Percentiles rank a stretch among this genome's conserved stretches.
phyloP scores from a whole-genome alignment of 1,284 basidiomycete species.

The Vanrija sp. region DNA sequence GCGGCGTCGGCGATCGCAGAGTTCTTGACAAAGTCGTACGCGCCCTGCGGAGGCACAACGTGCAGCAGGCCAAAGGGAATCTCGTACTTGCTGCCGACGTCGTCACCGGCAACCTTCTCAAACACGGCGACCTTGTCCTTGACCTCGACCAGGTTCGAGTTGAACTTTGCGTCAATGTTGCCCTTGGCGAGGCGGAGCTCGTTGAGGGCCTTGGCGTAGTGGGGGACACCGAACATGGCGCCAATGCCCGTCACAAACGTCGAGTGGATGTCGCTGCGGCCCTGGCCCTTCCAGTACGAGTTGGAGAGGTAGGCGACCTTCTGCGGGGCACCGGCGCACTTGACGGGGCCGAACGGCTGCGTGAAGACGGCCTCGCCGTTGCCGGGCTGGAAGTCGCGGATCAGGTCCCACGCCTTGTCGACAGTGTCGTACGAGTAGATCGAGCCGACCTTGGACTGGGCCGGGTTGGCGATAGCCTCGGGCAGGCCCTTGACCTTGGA shows the following conservation, averaged over 20 bases:
- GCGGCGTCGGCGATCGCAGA: conserved; percentile 72
- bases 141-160: conserved; percentile 76
- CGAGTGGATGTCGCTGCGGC: conserved; percentile 52
- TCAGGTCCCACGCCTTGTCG: conserved; percentile 79
- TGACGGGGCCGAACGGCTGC: conserved; percentile 89
- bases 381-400: conserved; percentile 69
- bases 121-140: conserved; percentile 81
- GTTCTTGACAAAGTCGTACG: conserved; percentile 72
- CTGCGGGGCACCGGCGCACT: conserved; percentile 91
- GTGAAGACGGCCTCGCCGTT: conserved; percentile 79
- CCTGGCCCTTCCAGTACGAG: conserved; percentile 49
- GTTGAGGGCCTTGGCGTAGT: conserved; percentile 85
- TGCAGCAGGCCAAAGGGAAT: conserved; percentile 82
- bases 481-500: conserved; percentile 71
- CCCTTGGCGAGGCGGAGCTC: conserved; percentile 72
- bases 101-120: conserved; percentile 60
- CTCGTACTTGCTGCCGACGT: conserved; percentile 57
- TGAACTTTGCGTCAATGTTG: conserved; percentile 67
- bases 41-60: conserved; percentile 86
- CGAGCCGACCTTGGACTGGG: conserved; percentile 74
- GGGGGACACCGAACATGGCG: conserved; percentile 78
- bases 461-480: conserved; percentile 69
- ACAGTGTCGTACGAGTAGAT: conserved; percentile 87
- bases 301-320: conserved; percentile 93
- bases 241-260: conserved; percentile 90